Base-by-base conservation (phyloP, 169 alveolate species). In the Theileria luwenshuni region DNA sequence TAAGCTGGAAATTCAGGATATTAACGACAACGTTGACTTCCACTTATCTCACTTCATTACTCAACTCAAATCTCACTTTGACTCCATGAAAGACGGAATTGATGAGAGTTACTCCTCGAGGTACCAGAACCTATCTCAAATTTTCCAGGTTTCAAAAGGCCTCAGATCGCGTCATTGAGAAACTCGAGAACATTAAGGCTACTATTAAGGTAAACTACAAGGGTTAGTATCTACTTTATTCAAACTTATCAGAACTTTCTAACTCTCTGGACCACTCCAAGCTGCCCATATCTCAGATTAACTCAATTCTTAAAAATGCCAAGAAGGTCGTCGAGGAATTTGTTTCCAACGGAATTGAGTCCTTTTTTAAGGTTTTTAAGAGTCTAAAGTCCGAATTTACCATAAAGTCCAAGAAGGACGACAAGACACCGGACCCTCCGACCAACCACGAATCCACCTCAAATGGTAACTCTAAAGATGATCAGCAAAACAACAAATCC, bases 21-120 rank as follows among this genome's bases (percentile, higher is more conserved):
- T 73, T 30, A 79, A 65, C 54, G 87, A 79, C 69, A 62, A 61
- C 28, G 72, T 79, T 19, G 83, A 79, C 63, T 79, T 79, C 43
- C 83, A 79, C 64, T 56, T 79, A 58, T 33, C 56, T 38, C 19
- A 79, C 30, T 72, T 79, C 49, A 41, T 13, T 47, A 28, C 59
- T 2, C 38, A 48, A 21, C 62, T 79, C 5, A 71, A 79, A 43
- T 62, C 27, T 38, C 48, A 33, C 23, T 33, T 79, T 32, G n/a
- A 33, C 21, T 28, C 38, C 25, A 61, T 65, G 0, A 73, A 28
- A 17, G 84, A 69, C 32, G 64, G 49, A 27, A 30, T 79, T 10
- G 83, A 71, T 56, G 43, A 74, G 45, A 32, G 70, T 6, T 74
- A 79, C 23, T 27, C 73, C 28, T 56, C 28, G 41, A 52, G 41